A percentile compares a stretch with the other conserved stretches of the same genome.
Evolutionary conservation across 176 grass and related monocot genomes (phyloP).

Genomic region (Avena insularis): DNA sequence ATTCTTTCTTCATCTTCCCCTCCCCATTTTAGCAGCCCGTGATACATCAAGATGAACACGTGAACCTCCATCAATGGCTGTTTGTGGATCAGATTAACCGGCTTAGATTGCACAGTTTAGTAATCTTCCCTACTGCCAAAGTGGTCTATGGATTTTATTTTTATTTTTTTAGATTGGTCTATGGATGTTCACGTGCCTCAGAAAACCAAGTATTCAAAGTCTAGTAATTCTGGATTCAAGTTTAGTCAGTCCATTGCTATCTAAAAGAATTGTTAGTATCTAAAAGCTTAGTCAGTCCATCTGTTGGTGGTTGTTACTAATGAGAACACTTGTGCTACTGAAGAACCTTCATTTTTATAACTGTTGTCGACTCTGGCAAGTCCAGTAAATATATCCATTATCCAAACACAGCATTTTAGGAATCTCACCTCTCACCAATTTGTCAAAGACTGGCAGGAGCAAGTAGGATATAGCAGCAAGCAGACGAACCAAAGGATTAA

Average conservation of each 20-base stretch:
- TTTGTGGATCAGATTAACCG: constrained; percentile 20
- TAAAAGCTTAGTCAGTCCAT: neutral
- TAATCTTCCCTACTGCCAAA: neutral
- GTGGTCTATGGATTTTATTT: neutral
- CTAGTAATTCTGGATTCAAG: neutral
- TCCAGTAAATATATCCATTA: too few species aligned
- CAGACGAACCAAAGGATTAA: constrained; percentile 18
- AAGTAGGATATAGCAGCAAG: constrained; percentile 2
- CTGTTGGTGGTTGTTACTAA: neutral
- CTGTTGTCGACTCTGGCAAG: neutral
- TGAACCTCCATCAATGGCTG: constrained; percentile 42
- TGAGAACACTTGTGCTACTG: neutral
- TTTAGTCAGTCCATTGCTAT: neutral
- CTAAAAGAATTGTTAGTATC: too few species aligned
- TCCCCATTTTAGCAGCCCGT: constrained; percentile 25
- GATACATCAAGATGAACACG: constrained; percentile 32
- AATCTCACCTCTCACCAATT: neutral
- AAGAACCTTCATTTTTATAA: neutral
- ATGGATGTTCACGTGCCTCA: constrained; percentile 12
- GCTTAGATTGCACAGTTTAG: neutral
- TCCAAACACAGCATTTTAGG: constrained; percentile 8
- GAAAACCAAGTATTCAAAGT: neutral
- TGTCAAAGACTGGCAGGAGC: constrained; percentile 19
- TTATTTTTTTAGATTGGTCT: too few species aligned
- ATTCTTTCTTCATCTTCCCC: constrained; percentile 27